Evolutionary conservation across 768 basidiomycete species (phyloP), one percentile per base, ranked within the genome.

Genomic region (Mycena haematopus): DNA sequence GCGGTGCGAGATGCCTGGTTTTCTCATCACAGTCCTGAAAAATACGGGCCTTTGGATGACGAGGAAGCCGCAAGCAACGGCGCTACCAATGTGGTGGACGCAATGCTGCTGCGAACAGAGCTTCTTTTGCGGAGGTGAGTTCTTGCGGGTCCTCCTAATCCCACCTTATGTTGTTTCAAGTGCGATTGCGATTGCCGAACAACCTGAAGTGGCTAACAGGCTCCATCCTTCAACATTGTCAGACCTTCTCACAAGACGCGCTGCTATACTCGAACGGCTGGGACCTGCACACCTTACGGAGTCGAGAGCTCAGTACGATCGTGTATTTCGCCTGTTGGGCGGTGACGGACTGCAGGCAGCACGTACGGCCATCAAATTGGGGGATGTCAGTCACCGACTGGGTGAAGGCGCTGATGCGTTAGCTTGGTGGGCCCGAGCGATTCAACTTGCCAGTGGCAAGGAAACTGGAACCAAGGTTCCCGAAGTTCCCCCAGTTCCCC

Each of bases 1-100:
- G 80, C 83, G 44, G 74, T 89, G 0, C 86, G 91, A 35, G 81
- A 83, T 31, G 89, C 91, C 14, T 93, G 90, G 90, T 86, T 88
- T 75, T 84, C 85, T 0, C 80, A 84, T 60, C 78, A 89, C 64
- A 90, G 90, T 14, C 63, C 63, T 25, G 58, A 65, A 29, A 60
- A 38, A 27, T 65, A 60, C n/a, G 58, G 35, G 2, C 51, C 58
- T 15, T 4, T 60, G 21, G 54, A 52, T n/a, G 63, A 36, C 17
- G 54, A 54, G 3, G 76, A 76, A 36, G 74, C 74, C 21, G 73
- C 33, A 19, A 35, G 82, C 58, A 76, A 78, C 33, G 74, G 74
- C 22, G 72, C 33, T 27, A 52, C 82, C 63, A 77, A 79, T 45
- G 73, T 81, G 63, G 74, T 87, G 35, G 84, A 90, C 58, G 78